Evolutionary conservation across 257 asterid genomes (phyloP), one percentile per base, ranked within the genome.

Genomic region (Lavandula angustifolia): DNA sequence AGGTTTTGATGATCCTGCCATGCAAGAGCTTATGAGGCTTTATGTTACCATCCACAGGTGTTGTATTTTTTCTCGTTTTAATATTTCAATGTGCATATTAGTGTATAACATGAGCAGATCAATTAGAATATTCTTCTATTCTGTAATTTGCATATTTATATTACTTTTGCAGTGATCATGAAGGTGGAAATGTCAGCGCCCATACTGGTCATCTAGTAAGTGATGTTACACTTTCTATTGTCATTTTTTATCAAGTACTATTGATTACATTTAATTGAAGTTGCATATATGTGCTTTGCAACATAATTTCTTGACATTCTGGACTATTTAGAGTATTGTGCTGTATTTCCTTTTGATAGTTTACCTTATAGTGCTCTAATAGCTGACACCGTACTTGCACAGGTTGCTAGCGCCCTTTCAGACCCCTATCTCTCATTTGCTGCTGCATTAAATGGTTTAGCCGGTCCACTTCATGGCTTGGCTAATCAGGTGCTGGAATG

Each of bases 131-230:
- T 50, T 59, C 33, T 49, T 66, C 49, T 62, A 51, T 46, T 29
- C 32, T 22, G 31, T 51, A 13, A 38, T 64, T 68, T n/a, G 17
- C 48, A 38, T 64, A 4, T 76, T 70, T 75, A 8, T 60, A 14
- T 67, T 18, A 22, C 53, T 13, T 60, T 54, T 82, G 75, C 91
- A 94, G 99, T 73, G 99, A 94, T 73, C 99, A 94, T 56, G 99
- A 94, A 86, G 99, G 99, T 42, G 99, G 99, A 37, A 94, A 94
- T 77, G 99, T 94, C 70, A 94, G 99, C 75, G 99, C 99, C 62
- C 99, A 94, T 76, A 94, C 99, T n/a, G 99, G 97, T 72, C 99
- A 94, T 76, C 83, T 94, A 66, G 99, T 94, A 79, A 79, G 92
- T 80, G 40, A 18, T 43, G 58, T 54, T 40, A 14, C 68, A 43